These are phyloP conservation scores for Dictyostelium brefeldianum DNA, from an alignment of 78 protist species.

Conservation along the genomic window DNA sequence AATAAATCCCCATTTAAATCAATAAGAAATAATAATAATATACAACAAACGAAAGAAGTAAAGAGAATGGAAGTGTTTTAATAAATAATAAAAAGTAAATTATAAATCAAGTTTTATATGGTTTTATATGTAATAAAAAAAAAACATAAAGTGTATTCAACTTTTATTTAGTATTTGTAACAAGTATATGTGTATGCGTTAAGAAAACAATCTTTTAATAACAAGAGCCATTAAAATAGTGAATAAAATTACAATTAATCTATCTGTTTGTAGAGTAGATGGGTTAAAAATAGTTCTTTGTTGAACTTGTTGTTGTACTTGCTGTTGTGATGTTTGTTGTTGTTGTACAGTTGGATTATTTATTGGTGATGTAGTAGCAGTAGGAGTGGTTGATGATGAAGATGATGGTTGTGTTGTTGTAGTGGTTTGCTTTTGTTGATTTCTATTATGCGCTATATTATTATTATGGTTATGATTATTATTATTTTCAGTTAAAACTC, in stretches of 20 bases:
- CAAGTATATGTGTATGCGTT: neutral
- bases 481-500: neutral
- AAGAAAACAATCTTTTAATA: constrained; percentile 35
- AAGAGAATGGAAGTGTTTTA: too few relatives aligned
- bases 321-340: neutral
- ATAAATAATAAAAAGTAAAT: neutral
- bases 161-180: neutral
- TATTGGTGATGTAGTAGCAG: neutral
- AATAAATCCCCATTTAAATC: neutral
- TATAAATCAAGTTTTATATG: neutral
- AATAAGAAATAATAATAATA: neutral
- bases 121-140: neutral
- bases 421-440: neutral
- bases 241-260: constrained; percentile 42
- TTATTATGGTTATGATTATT: neutral
- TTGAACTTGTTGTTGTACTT: neutral
- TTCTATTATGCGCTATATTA: constrained; percentile 2
- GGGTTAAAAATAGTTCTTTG: constrained; percentile 31
- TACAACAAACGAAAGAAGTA: neutral
- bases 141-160: neutral
- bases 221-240: neutral
- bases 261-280: constrained; percentile 37
- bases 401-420: neutral
- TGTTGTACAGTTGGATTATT: constrained; percentile 1
- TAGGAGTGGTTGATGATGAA: neutral